A percentile compares a stretch with the other conserved stretches of the same genome.
Conservation (phyloP, 2,329 filamentous ascomycete species). For the Venturia asperata region DNA sequence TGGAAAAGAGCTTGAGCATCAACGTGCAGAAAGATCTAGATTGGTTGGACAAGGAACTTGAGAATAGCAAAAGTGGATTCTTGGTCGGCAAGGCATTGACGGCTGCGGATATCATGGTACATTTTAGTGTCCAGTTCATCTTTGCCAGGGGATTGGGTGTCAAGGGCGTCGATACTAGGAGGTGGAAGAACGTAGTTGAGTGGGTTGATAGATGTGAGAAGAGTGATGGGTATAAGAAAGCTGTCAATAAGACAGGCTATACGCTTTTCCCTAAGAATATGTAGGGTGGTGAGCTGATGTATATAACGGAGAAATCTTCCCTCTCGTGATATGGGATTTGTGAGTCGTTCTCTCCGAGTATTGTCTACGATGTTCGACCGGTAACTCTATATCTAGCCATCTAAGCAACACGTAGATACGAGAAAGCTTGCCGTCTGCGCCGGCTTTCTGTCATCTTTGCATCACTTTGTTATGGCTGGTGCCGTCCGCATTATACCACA, state of each 20-base stretch:
- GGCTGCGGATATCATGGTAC: conserved; percentile 42
- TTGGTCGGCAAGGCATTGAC: conserved; percentile 38
- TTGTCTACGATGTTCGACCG: no score
- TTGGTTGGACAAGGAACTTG: conserved; percentile 39
- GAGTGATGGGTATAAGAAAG: conserved; percentile 32
- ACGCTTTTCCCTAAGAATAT: neutral
- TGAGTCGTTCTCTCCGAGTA: no score
- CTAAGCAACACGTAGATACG: no score
- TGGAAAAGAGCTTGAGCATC: conserved; percentile 32
- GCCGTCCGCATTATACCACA: no score
- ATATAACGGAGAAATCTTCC: neutral
- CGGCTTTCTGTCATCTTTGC: no score
- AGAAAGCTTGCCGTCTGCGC: no score
- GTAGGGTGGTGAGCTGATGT: neutral
- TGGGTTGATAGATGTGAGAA: conserved; percentile 35
- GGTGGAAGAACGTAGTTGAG: conserved; percentile 29
- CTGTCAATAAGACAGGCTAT: conserved; percentile 36
- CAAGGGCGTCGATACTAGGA: conserved; percentile 26
- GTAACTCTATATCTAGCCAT: no score
- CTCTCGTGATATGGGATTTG: neutral
- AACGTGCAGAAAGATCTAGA: conserved; percentile 42
- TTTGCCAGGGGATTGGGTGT: conserved; percentile 34
- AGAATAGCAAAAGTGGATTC: conserved; percentile 33
- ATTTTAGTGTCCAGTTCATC: conserved; percentile 38
- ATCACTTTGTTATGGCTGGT: no score